Conservation (phyloP, 2,329 filamentous ascomycete genomes). For the Falciphora oryzae region DNA sequence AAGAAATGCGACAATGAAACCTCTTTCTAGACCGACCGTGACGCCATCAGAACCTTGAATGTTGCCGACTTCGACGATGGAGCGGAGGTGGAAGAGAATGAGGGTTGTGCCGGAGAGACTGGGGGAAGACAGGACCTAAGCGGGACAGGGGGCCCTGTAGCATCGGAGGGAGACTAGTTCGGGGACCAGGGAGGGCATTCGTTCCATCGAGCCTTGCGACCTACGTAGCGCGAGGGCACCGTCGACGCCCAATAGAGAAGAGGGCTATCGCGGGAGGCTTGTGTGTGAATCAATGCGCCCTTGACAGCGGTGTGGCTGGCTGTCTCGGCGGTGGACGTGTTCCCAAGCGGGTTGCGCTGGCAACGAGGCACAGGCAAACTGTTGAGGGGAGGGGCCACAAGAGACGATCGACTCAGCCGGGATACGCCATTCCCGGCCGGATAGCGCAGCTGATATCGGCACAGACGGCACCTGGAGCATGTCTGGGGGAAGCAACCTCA, state of each 20-base stretch:
- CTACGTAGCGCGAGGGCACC: too few relatives aligned
- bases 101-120: too few relatives aligned
- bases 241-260: too few relatives aligned
- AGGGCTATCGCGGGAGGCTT: not conserved
- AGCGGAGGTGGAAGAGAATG: not conserved
- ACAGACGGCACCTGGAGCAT: too few relatives aligned
- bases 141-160: not conserved
- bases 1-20: not conserved
- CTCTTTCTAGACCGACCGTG: not conserved
- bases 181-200: not conserved
- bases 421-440: not conserved
- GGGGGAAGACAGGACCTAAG: too few relatives aligned
- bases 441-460: not conserved
- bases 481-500: too few relatives aligned
- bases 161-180: not conserved
- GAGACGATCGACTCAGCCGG: not conserved
- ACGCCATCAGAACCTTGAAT: not conserved
- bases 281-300: not conserved
- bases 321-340: not conserved
- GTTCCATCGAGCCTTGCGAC: not conserved
- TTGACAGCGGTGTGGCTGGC: not conserved
- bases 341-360: not conserved
- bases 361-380: not conserved
- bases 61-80: not conserved
- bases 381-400: not conserved